Evolutionary conservation across 441 rosid species (phyloP).

Genomic region (Lepidium campestre): DNA sequence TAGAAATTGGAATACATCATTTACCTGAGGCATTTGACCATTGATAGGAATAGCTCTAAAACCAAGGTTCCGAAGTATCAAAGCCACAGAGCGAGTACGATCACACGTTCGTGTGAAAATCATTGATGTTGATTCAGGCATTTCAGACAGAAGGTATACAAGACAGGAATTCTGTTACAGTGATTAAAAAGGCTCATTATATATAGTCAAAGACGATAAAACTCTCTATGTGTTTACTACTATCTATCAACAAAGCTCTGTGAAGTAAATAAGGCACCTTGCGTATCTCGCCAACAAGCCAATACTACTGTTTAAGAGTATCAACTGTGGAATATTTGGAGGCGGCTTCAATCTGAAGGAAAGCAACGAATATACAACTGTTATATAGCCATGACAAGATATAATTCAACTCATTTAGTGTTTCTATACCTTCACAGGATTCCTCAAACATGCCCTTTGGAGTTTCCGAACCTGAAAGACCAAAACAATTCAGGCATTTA

Average conservation of each 20-base stretch:
- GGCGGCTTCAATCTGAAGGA: slow-evolving; percentile 78
- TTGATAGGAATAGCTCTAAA: slow-evolving; percentile 91
- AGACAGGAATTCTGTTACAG: slow-evolving; percentile 84
- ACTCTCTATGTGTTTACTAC: background rate
- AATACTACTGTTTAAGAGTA: slow-evolving; percentile 76
- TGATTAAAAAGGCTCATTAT: background rate
- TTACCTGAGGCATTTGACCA: slow-evolving; percentile 96
- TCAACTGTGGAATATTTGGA: slow-evolving; percentile 92
- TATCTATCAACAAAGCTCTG: background rate
- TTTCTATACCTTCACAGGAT: slow-evolving; percentile 79
- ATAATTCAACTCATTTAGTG: background rate
- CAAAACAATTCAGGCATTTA: slow-evolving; percentile 11
- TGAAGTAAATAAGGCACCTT: slow-evolving; percentile 41
- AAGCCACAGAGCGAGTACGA: slow-evolving; percentile 68
- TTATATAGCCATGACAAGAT: slow-evolving; percentile 6
- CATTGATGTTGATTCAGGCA: slow-evolving; percentile 75
- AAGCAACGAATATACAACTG: background rate
- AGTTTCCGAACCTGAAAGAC: slow-evolving; percentile 73
- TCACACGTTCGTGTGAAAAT: slow-evolving; percentile 95
- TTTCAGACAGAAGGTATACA: slow-evolving; percentile 75
- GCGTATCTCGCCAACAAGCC: slow-evolving; percentile 71
- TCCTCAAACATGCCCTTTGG: slow-evolving; percentile 84
- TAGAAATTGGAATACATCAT: background rate
- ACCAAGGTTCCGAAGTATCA: slow-evolving; percentile 83
- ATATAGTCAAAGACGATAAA: background rate